phyloP scores from a whole-genome alignment of 2,329 filamentous ascomycete genomes.

The Apiospora rasikravindrae region DNA sequence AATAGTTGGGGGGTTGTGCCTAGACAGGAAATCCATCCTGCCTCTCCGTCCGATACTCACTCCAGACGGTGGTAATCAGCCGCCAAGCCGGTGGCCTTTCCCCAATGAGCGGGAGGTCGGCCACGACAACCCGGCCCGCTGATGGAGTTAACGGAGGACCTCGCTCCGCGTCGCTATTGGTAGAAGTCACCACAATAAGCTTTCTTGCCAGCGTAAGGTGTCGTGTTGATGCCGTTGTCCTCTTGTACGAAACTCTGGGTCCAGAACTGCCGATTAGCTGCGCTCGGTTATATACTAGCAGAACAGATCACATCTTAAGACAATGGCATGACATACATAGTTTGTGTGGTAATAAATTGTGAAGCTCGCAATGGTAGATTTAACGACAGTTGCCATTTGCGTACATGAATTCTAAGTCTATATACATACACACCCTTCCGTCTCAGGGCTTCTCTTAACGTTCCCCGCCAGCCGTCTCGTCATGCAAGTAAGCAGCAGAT shows the following conservation, averaged over 20 bases:
- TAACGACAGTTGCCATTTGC: constrained; percentile 19
- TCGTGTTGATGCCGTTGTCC: neutral
- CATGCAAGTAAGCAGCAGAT: neutral
- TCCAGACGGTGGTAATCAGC: neutral
- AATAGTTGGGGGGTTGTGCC: neutral
- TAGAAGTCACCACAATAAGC: neutral
- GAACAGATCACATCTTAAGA: neutral
- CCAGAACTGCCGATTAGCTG: neutral
- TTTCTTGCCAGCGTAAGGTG: neutral
- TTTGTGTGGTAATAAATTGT: neutral
- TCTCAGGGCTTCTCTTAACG: constrained; percentile 7
- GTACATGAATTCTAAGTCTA: constrained; percentile 19
- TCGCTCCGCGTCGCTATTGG: neutral
- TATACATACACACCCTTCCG: constrained; percentile 13
- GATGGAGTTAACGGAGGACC: neutral
- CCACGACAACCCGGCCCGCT: constrained; percentile 3
- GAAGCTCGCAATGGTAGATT: constrained; percentile 12
- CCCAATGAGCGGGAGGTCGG: neutral
- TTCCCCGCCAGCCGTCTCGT: constrained; percentile 12
- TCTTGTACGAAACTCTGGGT: neutral
- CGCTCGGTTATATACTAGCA: neutral
- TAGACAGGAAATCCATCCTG: neutral
- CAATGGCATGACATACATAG: neutral
- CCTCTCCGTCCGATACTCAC: neutral
- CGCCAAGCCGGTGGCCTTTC: constrained; percentile 11